Evolutionary conservation across 106 monocot genomes (phyloP), one percentile per base, ranked within the genome.

Genomic region (Dendrobium chrysotoxum): DNA sequence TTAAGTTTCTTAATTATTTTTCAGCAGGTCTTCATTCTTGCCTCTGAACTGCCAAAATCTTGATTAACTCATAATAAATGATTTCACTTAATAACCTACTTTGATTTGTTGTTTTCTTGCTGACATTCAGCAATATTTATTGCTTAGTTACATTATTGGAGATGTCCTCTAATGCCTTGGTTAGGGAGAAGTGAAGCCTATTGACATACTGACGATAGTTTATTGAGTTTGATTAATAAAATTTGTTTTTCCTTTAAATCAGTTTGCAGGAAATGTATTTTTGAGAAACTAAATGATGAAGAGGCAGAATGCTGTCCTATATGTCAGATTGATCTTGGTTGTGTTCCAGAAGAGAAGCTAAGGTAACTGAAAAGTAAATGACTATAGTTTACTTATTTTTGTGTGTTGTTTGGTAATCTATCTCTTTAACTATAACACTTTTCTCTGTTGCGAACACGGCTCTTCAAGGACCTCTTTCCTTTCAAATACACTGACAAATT

Each of bases 211-310:
- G 70, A 23, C 5, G 7, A n/a, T 8, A 5, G 5, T 61, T 61
- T 50, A 50, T 61, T 61, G 61, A 61, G 61, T 23, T 61, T 61
- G 23, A n/a, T 61, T 61, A 61, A 23, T 4, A 55, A 20, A 55
- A 55, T 15, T 20, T 23, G n/a, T 70, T 31, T 70, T 12, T 70
- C 1, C 61, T 23, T 61, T 23, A 61, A 70, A 70, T 70, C 77
- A 83, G 82, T 83, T 78, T 83, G 82, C 71, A 70, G 82, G 71
- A 78, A 83, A 53, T 83, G 82, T 28, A 83, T 83, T 72, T 44
- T 83, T 18, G 71, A 83, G 20, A 83, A 83, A 64, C 67, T 83
- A 50, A 78, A 15, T 78, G 78, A 83, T 47, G 82, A 83, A 35
- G 82, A 83, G 28, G 78, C 71, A 53, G 82, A 83, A 5, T 78